Base-by-base conservation (phyloP, 495 filamentous ascomycete genomes). In the Rhypophila decipiens region DNA sequence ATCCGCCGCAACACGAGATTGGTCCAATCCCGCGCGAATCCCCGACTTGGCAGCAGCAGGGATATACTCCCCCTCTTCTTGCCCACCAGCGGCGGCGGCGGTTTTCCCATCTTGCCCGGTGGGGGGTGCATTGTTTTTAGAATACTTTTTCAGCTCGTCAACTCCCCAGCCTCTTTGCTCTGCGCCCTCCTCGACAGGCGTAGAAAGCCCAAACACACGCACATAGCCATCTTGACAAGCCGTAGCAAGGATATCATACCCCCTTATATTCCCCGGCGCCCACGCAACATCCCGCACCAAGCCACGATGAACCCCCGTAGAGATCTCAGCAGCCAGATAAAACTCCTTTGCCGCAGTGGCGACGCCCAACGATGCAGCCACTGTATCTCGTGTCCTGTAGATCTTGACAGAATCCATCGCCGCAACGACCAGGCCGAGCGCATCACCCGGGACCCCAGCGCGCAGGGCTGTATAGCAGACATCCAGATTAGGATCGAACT, bases 281-380 rank as follows among this genome's bases (percentile, higher is more conserved):
- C 93, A 99, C 7, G 87, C 82, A 4, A 96, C 83, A 57, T 95
- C 90, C 43, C 90, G 75, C n/a, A 99, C 85, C 34, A 97, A 69
- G 0, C 82, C 80, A 2, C 75, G 66, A 55, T 95, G 85, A n/a
- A 39, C 35, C 11, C 24, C 46, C 0, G 79, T 79, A 23, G 58
- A 60, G 21, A 97, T 69, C 57, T 88, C 85, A 22, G 85, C 79
- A 5, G 88, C 88, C 10, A 84, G 74, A 53, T 91, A 93, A 58
- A 97, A 89, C 36, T 77, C 77, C 40, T 77, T 77, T 4, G 67
- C 62, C 3, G 69, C 69, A 33, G 77, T 77, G 0, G 66, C 50
- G 5, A 76, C 62, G 31, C 72, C 74, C 50, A 76, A 63, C 15
- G 58, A 65, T 8, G 78, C 73, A 22, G 72, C 76, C 17, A 79